phyloP scores from a whole-genome alignment of 345 rosid species.

The Arabidopsis suecica region DNA sequence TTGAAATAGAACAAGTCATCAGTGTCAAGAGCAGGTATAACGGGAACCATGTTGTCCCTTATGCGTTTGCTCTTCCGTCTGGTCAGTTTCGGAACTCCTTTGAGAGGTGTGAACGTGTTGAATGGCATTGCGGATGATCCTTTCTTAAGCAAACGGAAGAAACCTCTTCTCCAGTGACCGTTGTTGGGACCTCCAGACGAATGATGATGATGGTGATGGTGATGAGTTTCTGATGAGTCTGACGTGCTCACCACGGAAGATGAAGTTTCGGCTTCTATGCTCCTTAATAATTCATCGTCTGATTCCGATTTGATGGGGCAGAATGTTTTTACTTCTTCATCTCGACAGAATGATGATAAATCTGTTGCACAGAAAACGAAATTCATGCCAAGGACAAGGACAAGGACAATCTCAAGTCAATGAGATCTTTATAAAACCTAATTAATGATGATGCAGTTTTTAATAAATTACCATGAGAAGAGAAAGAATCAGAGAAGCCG shows the following conservation, averaged over 20 bases:
- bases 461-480: conserved; percentile 50
- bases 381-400: neutral
- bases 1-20: conserved; percentile 70
- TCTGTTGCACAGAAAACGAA: conserved; percentile 40
- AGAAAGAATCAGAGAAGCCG: conserved; percentile 56
- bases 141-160: conserved; percentile 64
- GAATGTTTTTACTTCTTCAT: conserved; percentile 22
- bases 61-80: conserved; percentile 67
- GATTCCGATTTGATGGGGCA: conserved; percentile 19
- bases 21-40: conserved; percentile 53
- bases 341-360: conserved; percentile 33
- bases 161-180: conserved; percentile 59
- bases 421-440: neutral
- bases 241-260: conserved; percentile 64
- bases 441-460: neutral
- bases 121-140: conserved; percentile 61
- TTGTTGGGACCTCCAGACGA: conserved; percentile 26
- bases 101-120: conserved; percentile 50
- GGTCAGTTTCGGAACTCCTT: conserved; percentile 63
- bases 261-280: conserved; percentile 51
- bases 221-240: conserved; percentile 51
- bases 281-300: conserved; percentile 48
- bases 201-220: conserved; percentile 22
- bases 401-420: neutral
- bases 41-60: conserved; percentile 62